phyloP scores from a whole-genome alignment of 768 basidiomycete species.

The Lyophyllum semitale region DNA sequence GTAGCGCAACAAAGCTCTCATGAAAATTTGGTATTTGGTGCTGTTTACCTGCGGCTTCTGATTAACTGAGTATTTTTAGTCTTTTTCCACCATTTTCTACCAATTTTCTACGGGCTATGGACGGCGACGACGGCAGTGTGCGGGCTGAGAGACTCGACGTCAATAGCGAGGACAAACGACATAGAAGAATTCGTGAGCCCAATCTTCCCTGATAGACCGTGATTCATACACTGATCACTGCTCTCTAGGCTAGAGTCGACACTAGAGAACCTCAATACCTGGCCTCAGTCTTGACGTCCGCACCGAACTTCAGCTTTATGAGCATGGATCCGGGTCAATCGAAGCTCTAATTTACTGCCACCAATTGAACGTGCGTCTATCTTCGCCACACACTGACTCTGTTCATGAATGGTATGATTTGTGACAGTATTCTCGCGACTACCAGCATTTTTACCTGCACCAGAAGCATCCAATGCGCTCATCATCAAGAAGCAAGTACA shows the following conservation, averaged over 20 bases:
- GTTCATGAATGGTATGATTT: neutral
- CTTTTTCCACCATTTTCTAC: too few relatives aligned
- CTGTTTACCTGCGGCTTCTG: neutral
- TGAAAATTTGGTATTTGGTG: neutral
- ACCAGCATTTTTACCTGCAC: conserved; percentile 65
- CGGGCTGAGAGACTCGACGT: neutral
- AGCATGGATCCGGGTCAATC: neutral
- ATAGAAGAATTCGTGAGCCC: neutral
- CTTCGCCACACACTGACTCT: neutral
- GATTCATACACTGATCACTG: neutral
- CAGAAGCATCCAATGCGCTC: conserved; percentile 61
- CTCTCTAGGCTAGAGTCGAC: neutral
- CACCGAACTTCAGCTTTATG: neutral
- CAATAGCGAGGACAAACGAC: neutral
- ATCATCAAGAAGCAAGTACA: neutral
- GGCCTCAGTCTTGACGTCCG: neutral
- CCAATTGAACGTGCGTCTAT: neutral
- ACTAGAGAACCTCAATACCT: neutral
- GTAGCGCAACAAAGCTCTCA: neutral
- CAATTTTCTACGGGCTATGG: neutral
- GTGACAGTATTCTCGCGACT: neutral
- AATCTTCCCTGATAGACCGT: neutral
- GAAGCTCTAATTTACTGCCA: neutral
- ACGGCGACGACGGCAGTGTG: neutral
- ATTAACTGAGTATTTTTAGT: too few relatives aligned